Conservation (phyloP, 768 basidiomycete species). For the Auricularia cornea region DNA sequence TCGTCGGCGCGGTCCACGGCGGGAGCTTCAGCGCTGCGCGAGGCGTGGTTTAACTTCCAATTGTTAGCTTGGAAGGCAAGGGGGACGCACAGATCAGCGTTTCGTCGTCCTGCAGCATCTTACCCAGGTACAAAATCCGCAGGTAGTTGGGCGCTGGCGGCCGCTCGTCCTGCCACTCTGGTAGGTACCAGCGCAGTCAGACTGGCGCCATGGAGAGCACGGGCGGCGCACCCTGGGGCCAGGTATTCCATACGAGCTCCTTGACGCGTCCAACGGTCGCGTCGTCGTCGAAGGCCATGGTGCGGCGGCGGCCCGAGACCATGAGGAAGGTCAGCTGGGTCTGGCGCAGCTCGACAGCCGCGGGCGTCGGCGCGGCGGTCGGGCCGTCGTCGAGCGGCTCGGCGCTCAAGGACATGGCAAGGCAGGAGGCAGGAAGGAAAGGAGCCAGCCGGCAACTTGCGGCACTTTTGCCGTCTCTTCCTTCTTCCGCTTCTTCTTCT, state of each 20-base stretch:
- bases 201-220: not conserved
- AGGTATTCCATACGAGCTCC: slow-evolving; percentile 76
- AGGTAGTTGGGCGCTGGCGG: slow-evolving; percentile 72
- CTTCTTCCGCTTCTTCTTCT: too few species aligned
- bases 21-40: not conserved
- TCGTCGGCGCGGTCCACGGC: slow-evolving; percentile 35
- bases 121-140: slow-evolving; percentile 66
- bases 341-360: slow-evolving; percentile 52
- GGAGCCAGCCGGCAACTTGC: too few species aligned
- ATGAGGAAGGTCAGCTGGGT: slow-evolving; percentile 63
- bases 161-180: slow-evolving; percentile 73
- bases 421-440: too few species aligned
- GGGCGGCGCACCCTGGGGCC: slow-evolving; percentile 56
- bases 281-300: slow-evolving; percentile 68
- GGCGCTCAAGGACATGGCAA: too few species aligned
- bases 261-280: slow-evolving; percentile 71
- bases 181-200: not conserved
- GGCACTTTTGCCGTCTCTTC: too few species aligned
- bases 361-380: slow-evolving; percentile 40
- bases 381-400: slow-evolving; percentile 42
- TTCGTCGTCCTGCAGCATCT: slow-evolving; percentile 79
- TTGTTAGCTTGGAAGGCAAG: not conserved
- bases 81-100: slow-evolving; percentile 52
- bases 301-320: slow-evolving; percentile 52
- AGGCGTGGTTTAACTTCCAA: not conserved